Evolutionary conservation across 148 eudicot species (phyloP), one percentile per base, ranked within the genome.

Genomic region (Vaccinium vitisidaea): DNA sequence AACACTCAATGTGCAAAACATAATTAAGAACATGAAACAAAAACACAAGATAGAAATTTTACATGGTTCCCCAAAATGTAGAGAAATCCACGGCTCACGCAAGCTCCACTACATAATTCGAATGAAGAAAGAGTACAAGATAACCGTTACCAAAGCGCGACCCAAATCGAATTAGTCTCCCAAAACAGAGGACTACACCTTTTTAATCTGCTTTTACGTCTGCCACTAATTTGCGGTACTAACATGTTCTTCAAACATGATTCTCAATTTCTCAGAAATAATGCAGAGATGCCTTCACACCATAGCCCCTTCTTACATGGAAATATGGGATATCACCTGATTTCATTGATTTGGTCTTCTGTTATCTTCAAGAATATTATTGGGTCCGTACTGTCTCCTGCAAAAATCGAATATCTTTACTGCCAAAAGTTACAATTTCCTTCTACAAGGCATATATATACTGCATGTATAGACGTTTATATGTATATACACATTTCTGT

Each of bases 221-320:
- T 25, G 36, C 9, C 69, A 23, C 21, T 21, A 21, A 4, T 1
- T 4, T 21, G n/a, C 25, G 8, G 69, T 21, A 63, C 36, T 76
- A 3, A 23, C 7, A 9, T 1, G n/a, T 1, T 39, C 55, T 14
- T 46, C 79, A 75, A 48, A 75, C 55, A 18, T 21, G 55, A 11
- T 23, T 23, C 15, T 25, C 32, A 69, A 21, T 52, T 52, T 77
- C 36, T 77, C 9, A 77, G 59, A 77, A 77, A 77, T n/a, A 49
- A 75, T 75, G 50, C 80, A 77, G 56, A 77, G 58, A 50, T 53
- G 56, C 58, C 13, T 23, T 56, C 16, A 77, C 80, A 77, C 80
- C 58, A n/a, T 23, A 77, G 30, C 36, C 50, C 10, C 15, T 32
- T 25, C 13, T 23, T 65, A 53, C 55, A 53, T 53, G 55, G 11